Evolutionary conservation across 2,329 filamentous ascomycete species (phyloP).

Genomic region (Exophiala dermatitidis): DNA sequence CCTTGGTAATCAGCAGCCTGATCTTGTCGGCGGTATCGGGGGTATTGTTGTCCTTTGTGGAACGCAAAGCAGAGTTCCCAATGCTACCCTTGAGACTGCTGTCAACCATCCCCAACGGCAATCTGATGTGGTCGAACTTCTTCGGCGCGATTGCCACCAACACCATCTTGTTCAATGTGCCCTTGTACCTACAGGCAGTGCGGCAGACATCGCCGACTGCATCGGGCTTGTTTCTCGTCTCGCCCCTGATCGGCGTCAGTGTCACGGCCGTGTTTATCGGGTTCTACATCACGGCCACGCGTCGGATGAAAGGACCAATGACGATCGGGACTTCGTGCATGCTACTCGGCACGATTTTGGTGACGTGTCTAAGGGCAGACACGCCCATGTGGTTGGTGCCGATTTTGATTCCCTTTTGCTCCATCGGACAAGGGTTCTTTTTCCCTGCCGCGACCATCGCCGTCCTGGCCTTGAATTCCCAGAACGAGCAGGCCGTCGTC

Average conservation of each 20-base stretch:
- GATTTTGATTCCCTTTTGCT: slow-evolving; percentile 35
- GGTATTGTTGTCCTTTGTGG: slow-evolving; percentile 48
- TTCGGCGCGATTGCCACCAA: slow-evolving; percentile 44
- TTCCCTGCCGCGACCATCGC: slow-evolving; percentile 39
- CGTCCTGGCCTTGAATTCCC: slow-evolving; percentile 37
- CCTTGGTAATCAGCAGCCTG: slow-evolving; percentile 50
- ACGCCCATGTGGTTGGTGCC: slow-evolving; percentile 39
- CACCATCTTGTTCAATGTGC: slow-evolving; percentile 56
- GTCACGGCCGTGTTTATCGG: slow-evolving; percentile 38
- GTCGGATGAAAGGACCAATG: slow-evolving; percentile 39
- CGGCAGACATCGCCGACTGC: slow-evolving; percentile 57
- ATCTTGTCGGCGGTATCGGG: slow-evolving; percentile 43
- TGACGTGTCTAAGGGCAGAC: slow-evolving; percentile 33
- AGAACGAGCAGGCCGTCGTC: slow-evolving; percentile 42
- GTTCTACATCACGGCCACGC: slow-evolving; percentile 40
- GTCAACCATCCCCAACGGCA: slow-evolving; percentile 45
- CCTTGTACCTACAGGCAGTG: slow-evolving; percentile 64
- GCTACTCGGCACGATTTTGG: slow-evolving; percentile 33
- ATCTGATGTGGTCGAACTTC: slow-evolving; percentile 52
- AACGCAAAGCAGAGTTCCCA: slow-evolving; percentile 46
- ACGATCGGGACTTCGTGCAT: slow-evolving; percentile 34
- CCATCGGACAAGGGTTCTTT: slow-evolving; percentile 37
- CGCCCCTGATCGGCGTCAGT: slow-evolving; percentile 47
- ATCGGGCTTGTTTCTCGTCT: slow-evolving; percentile 60
- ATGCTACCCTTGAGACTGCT: slow-evolving; percentile 56